Percentiles rank a stretch among this genome's conserved stretches.
phyloP scores from a whole-genome alignment of 1,284 basidiomycete genomes.

The Boletus sp. region DNA sequence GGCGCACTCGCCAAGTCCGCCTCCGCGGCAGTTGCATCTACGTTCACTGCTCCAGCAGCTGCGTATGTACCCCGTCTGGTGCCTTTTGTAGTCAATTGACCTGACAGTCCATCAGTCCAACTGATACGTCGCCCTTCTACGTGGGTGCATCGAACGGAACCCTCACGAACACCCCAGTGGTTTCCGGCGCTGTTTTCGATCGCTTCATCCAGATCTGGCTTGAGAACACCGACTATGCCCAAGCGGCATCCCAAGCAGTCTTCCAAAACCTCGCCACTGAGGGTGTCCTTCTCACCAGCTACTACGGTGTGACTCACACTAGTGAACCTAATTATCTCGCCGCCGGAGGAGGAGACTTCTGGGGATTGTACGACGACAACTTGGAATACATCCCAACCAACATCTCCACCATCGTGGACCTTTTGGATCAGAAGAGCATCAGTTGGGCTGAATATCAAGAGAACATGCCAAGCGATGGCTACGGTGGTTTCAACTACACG shows the following conservation, averaged over 20 bases:
- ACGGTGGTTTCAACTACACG: constrained; percentile 50
- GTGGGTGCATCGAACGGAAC: not conserved
- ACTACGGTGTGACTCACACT: constrained; percentile 63
- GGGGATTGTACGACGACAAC: constrained; percentile 54
- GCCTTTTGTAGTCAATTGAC: not conserved
- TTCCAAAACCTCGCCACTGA: constrained; percentile 23
- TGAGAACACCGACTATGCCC: not conserved
- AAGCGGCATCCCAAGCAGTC: not conserved
- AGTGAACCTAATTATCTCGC: constrained; percentile 67
- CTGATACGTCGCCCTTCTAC: not conserved
- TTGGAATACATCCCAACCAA: constrained; percentile 42
- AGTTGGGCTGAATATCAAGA: not conserved
- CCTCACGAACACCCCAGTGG: not conserved
- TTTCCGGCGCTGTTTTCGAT: constrained; percentile 52
- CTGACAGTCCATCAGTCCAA: not conserved
- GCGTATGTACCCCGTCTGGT: not conserved
- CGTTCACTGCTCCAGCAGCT: not conserved
- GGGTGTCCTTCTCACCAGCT: constrained; percentile 56
- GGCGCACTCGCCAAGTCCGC: constrained; percentile 19
- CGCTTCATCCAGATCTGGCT: constrained; percentile 26
- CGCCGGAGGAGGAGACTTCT: constrained; percentile 59
- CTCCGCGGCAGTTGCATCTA: not conserved
- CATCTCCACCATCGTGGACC: constrained; percentile 46
- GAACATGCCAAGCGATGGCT: constrained; percentile 44
- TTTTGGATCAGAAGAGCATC: constrained; percentile 63